A percentile compares a stretch with the other conserved stretches of the same genome.
Evolutionary conservation across 495 filamentous ascomycete species (phyloP).

Genomic region (Apiosordaria backusii): DNA sequence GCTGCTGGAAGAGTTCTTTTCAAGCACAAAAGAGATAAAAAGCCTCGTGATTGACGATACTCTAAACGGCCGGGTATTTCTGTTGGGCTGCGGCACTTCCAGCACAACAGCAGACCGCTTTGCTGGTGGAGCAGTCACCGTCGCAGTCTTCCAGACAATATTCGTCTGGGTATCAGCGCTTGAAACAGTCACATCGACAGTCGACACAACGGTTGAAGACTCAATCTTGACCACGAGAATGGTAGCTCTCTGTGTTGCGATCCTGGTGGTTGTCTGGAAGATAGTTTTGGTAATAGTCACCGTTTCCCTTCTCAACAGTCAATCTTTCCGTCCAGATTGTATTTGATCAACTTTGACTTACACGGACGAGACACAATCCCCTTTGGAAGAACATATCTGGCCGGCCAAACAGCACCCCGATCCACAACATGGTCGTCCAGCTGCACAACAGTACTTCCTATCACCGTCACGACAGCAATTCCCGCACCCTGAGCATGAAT

Average conservation of each 20-base stretch:
- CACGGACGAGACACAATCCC: constrained; percentile 26
- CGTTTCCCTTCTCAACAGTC: constrained; percentile 13
- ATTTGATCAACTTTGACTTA: constrained; percentile 17
- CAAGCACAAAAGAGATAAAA: neutral
- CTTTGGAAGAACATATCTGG: constrained; percentile 26
- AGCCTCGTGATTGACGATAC: neutral
- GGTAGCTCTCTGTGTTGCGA: constrained; percentile 27
- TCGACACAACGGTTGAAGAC: constrained; percentile 25
- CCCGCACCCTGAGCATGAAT: constrained; percentile 29
- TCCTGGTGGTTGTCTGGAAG: constrained; percentile 15
- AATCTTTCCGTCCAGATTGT: neutral
- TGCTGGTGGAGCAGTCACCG: constrained; percentile 12
- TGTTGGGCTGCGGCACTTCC: neutral
- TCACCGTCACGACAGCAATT: constrained; percentile 28
- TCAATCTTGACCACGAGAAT: constrained; percentile 25
- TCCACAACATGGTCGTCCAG: constrained; percentile 27
- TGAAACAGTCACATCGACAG: constrained; percentile 26
- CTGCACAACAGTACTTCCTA: constrained; percentile 25
- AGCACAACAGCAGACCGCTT: constrained; percentile 1
- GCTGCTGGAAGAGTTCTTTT: neutral
- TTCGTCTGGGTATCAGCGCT: constrained; percentile 29
- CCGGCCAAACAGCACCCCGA: constrained; percentile 29
- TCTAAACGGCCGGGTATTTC: neutral
- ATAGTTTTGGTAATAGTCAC: constrained; percentile 26
- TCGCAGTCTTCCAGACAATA: constrained; percentile 24